These are phyloP conservation scores for Leccinum fibrillosum DNA, from an alignment of 768 basidiomycete genomes.

Conservation along the genomic window DNA sequence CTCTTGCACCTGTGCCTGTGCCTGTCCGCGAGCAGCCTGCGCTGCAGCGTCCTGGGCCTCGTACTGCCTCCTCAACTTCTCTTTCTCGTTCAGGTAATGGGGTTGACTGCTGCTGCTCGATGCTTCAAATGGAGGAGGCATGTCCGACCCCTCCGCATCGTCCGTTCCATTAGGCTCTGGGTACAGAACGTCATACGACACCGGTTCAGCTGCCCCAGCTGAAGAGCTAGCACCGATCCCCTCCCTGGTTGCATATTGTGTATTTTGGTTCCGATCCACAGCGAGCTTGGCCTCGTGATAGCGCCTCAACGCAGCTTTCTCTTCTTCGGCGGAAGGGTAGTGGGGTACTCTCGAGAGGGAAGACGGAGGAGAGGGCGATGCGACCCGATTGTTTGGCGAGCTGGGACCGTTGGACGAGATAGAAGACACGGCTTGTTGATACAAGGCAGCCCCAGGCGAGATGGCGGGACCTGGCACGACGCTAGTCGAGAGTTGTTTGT, in stretches of 20 bases:
- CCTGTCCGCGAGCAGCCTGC: conserved; percentile 19
- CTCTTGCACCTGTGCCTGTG: conserved; percentile 11
- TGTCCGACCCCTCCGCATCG: conserved; percentile 28
- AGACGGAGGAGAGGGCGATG: conserved; percentile 29
- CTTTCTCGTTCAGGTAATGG: conserved; percentile 59
- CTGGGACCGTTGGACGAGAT: conserved; percentile 24
- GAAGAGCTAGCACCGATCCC: conserved; percentile 19
- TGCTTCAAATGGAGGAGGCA: conserved; percentile 55
- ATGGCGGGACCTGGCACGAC: conserved; percentile 19
- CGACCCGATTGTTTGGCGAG: conserved; percentile 24
- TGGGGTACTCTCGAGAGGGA: conserved; percentile 37
- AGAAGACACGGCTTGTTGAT: conserved; percentile 44
- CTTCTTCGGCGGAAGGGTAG: conserved; percentile 65
- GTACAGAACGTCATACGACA: conserved; percentile 63
- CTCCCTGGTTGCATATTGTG: conserved; percentile 22
- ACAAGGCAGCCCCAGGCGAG: conserved; percentile 44
- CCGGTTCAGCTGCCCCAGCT: conserved; percentile 37
- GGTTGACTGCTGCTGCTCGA: conserved; percentile 35
- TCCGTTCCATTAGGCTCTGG: conserved; percentile 35
- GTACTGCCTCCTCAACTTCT: conserved; percentile 57
- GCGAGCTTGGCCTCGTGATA: conserved; percentile 73
- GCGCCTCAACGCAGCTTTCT: conserved; percentile 65
- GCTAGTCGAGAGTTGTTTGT: conserved; percentile 12
- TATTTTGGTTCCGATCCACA: conserved; percentile 56
- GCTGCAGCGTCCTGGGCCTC: conserved; percentile 66